These are phyloP conservation scores for Fusarium tupiense DNA, from an alignment of 2,329 filamentous ascomycete species.

Conservation along the genomic window DNA sequence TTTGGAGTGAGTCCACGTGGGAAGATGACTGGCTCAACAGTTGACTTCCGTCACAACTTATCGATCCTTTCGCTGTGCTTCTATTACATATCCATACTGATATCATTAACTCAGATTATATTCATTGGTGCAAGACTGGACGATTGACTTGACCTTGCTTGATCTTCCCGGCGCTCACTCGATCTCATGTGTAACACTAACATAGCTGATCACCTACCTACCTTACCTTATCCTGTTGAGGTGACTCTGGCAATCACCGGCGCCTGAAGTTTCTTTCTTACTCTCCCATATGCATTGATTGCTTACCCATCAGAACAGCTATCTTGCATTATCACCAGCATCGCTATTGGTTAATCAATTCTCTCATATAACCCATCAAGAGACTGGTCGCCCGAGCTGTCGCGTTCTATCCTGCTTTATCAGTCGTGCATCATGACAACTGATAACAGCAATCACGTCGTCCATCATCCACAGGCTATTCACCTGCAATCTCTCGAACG, in stretches of 20 bases:
- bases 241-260: slow-evolving; percentile 1
- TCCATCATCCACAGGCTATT: slow-evolving; percentile 58
- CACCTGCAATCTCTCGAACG: slow-evolving; percentile 50
- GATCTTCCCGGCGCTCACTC: slow-evolving; percentile 16
- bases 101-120: background rate
- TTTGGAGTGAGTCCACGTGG: slow-evolving; percentile 26
- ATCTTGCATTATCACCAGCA: background rate
- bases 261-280: slow-evolving; percentile 8
- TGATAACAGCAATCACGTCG: slow-evolving; percentile 53
- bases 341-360: background rate
- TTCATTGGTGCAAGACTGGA: background rate
- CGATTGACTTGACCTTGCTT: background rate
- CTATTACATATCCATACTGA: slow-evolving; percentile 12
- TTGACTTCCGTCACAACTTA: background rate
- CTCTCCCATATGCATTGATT: background rate
- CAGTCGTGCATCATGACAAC: slow-evolving; percentile 50
- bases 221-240: background rate
- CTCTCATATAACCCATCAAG: background rate
- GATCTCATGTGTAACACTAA: slow-evolving; percentile 3
- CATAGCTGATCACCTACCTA: background rate
- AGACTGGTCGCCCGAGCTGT: background rate
- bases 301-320: background rate
- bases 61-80: slow-evolving; percentile 7
- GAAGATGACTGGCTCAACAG: slow-evolving; percentile 12
- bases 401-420: background rate